Evolutionary conservation across 345 rosid genomes (phyloP).

Genomic region (Brassica carinata): DNA sequence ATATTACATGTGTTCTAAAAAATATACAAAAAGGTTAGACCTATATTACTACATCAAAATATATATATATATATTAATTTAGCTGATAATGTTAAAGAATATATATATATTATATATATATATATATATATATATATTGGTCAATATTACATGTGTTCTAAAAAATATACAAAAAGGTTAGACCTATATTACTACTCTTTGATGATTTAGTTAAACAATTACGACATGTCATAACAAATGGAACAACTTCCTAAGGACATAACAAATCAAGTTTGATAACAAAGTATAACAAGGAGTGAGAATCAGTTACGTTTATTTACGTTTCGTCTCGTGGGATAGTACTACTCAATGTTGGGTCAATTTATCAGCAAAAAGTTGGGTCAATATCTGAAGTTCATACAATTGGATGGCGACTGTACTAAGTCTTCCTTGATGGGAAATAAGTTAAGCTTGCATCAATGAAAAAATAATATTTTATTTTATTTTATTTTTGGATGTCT

Average conservation of each 20-base stretch:
- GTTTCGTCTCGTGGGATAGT: neutral
- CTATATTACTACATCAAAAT: neutral
- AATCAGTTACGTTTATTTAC: neutral
- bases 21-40: neutral
- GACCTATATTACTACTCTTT: neutral
- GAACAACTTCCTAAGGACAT: neutral
- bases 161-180: neutral
- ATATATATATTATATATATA: too few species aligned
- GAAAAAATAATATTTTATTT: too few species aligned
- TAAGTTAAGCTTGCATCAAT: too few species aligned
- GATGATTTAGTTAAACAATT: neutral
- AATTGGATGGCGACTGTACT: neutral
- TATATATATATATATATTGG: neutral
- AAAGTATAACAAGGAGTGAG: neutral
- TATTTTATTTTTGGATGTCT: too few species aligned
- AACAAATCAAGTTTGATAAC: neutral
- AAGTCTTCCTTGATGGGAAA: neutral
- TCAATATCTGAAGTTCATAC: neutral
- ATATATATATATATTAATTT: too few species aligned
- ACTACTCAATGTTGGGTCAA: neutral
- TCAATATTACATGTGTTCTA: neutral
- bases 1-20: neutral
- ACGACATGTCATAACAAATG: neutral
- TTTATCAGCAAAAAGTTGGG: neutral
- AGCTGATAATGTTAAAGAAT: too few species aligned